Evolutionary conservation across 2,329 filamentous ascomycete species (phyloP), one percentile per base, ranked within the genome.

Genomic region (Myriosclerotinia curreyana): DNA sequence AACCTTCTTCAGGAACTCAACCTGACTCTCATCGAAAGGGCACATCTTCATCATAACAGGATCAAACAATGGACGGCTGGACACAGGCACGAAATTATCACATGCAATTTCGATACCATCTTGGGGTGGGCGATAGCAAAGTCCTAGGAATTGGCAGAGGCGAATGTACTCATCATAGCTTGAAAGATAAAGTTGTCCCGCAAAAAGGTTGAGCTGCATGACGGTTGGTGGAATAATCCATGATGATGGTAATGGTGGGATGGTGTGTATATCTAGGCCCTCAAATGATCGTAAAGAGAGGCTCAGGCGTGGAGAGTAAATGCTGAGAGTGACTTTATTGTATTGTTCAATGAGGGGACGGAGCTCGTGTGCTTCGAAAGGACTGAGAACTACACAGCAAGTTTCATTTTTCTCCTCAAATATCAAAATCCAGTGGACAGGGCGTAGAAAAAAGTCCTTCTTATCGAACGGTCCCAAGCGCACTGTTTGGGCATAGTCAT

Each of bases 141-240:
- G 70, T 0, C 85, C 82, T 0, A 90, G 74, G 49, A 79, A 80
- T 0, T 76, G 71, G 65, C 85, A 87, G 0, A 81, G 71, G 1
- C 76, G 71, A 0, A 72, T 67, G 66, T 91, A 92, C 61, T 89
- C 81, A 0, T 75, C 65, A 51, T 79, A 83, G 0, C 77, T 80
- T 0, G 71, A 73, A 12, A 91, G 76, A 68, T 91, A 91, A 0
- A 91, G 77, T 62, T 89, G 86, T 0, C 88, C 89, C 0, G 89
- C 78, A 62, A 92, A 91, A 0, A 91, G 74, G 51, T 88, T 87
- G 0, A 91, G 78, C 64, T 84, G 78, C 0, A 78, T 74, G 0
- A 76, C 72, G 15, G 0, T 60, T n/a, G 0, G 15, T 34, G 69
- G 72, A 15, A 68, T 70, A 5, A 73, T 63, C 9, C 54, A 66